Conservation (phyloP, 2,329 filamentous ascomycete genomes). For the Pseudocercospora vitis region DNA sequence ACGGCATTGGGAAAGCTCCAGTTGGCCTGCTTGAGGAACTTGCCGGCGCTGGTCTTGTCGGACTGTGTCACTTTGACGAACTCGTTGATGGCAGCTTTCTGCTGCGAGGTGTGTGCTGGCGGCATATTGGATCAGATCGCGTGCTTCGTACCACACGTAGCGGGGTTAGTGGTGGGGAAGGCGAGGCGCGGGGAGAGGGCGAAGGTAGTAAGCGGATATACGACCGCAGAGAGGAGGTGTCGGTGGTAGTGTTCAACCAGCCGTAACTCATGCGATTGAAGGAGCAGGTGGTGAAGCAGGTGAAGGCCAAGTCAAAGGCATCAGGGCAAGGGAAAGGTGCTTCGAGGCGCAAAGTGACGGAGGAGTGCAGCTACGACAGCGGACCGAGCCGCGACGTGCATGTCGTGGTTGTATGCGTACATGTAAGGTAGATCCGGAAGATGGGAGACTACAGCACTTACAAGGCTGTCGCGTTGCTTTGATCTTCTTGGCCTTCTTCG, state of each 20-base stretch:
- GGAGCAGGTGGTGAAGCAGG: not conserved
- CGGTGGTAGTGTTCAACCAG: too few relatives aligned
- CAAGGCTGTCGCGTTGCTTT: not conserved
- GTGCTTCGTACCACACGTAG: not conserved
- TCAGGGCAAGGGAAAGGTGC: too few relatives aligned
- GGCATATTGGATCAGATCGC: conserved; percentile 41
- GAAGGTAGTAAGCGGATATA: too few relatives aligned
- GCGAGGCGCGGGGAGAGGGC: not conserved
- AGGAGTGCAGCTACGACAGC: not conserved
- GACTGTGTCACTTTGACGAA: conserved; percentile 47
- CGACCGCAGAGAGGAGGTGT: too few relatives aligned
- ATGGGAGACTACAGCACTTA: not conserved
- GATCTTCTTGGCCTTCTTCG: conserved; percentile 2
- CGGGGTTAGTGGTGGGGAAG: not conserved
- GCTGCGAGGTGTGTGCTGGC: conserved; percentile 47
- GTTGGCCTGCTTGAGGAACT: conserved; percentile 47
- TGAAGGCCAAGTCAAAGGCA: not conserved
- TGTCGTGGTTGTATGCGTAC: not conserved
- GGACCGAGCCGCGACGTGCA: not conserved
- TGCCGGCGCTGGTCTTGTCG: conserved; percentile 48
- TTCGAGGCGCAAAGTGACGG: conserved; percentile 7
- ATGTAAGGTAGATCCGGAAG: not conserved
- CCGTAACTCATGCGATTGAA: conserved; percentile 1
- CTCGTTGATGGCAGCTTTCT: conserved; percentile 49
- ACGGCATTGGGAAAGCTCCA: conserved; percentile 49